These are phyloP conservation scores for Mycosarcoma mackinlayi DNA, from an alignment of 1,284 basidiomycete species.

Conservation along the genomic window DNA sequence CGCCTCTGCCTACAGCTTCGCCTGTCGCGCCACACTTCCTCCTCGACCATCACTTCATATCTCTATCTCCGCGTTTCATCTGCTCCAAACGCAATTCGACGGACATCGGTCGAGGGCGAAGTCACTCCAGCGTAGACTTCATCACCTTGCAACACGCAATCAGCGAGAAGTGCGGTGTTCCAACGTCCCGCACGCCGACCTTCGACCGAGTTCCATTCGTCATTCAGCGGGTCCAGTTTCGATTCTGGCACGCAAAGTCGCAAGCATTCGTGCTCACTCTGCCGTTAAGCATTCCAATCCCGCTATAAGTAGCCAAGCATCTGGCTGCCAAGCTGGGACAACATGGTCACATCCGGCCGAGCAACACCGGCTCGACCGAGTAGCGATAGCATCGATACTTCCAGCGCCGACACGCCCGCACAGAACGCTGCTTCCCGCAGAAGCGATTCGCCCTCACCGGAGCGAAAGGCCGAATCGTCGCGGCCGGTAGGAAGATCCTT, in stretches of 20 bases:
- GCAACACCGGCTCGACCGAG: slow-evolving; percentile 31
- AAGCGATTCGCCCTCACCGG: slow-evolving; percentile 36
- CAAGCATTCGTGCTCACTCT: too few relatives aligned
- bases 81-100: background rate
- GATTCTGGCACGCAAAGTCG: too few relatives aligned
- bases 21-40: background rate
- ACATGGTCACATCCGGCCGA: slow-evolving; percentile 19
- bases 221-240: too few relatives aligned
- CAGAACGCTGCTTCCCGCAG: slow-evolving; percentile 9
- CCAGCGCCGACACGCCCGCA: slow-evolving; percentile 11
- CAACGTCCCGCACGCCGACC: too few relatives aligned
- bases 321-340: background rate
- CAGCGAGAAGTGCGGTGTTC: background rate
- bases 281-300: too few relatives aligned
- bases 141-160: background rate
- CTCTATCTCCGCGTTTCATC: background rate
- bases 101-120: background rate
- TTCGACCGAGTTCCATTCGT: too few relatives aligned
- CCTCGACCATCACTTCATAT: slow-evolving; percentile 5
- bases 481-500: slow-evolving; percentile 38
- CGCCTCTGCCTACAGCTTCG: too few relatives aligned
- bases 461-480: slow-evolving; percentile 17
- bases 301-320: background rate
- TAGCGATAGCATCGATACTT: slow-evolving; percentile 38
- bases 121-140: background rate